phyloP scores from a whole-genome alignment of 148 eudicot species.

The Nyssa sinensis region DNA sequence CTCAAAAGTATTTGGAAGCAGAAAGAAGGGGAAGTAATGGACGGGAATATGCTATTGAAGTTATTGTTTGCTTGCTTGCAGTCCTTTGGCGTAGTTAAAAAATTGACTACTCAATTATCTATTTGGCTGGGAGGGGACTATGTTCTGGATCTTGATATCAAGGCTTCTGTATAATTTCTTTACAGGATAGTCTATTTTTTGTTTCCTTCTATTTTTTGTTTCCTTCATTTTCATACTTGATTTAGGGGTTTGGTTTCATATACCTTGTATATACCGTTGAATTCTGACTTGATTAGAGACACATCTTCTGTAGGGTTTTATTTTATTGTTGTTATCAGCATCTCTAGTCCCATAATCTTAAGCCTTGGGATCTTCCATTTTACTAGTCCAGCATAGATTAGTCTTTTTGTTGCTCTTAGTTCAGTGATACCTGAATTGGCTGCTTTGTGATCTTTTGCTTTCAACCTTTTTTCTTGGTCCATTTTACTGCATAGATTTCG shows the following conservation, averaged over 20 bases:
- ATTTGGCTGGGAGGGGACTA: constrained; percentile 23
- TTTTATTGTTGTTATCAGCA: background rate
- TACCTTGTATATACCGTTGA: constrained; percentile 45
- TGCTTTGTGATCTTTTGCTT: background rate
- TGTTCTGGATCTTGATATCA: constrained; percentile 15
- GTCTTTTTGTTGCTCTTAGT: constrained; percentile 4
- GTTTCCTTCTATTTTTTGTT: constrained; percentile 31
- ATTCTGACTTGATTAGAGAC: constrained; percentile 29
- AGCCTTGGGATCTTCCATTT: constrained; percentile 1
- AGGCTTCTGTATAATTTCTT: constrained; percentile 20
- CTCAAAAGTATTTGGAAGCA: constrained; percentile 18
- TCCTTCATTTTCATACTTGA: constrained; percentile 23
- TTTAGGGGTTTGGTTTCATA: constrained; percentile 25
- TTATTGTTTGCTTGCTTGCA: constrained; percentile 3
- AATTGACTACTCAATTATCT: constrained; percentile 17
- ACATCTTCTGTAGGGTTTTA: constrained; percentile 17
- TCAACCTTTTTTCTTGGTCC: constrained; percentile 3
- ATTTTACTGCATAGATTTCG: no score
- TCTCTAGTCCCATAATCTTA: constrained; percentile 5
- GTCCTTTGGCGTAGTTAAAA: constrained; percentile 19
- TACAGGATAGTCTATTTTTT: constrained; percentile 29
- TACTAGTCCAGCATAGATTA: background rate
- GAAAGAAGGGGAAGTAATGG: constrained; percentile 14
- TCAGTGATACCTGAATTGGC: constrained; percentile 8
- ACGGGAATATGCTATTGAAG: constrained; percentile 8